These are phyloP conservation scores for Juglanconis sp. DNA, from an alignment of 2,329 filamentous ascomycete species.

Conservation along the genomic window DNA sequence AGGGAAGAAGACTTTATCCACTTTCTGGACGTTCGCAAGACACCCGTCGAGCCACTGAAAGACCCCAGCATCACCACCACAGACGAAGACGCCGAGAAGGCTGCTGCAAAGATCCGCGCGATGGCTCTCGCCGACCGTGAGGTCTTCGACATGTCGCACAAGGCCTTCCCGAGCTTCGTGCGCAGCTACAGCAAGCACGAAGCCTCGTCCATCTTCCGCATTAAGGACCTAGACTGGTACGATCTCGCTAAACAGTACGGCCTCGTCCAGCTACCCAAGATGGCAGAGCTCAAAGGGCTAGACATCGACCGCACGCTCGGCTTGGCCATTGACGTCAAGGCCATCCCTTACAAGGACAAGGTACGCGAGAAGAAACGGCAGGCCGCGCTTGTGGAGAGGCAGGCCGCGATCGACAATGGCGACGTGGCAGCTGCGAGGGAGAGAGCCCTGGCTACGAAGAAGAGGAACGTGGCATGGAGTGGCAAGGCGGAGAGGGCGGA, in stretches of 20 bases:
- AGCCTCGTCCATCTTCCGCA: conserved; percentile 84
- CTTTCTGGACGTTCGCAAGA: conserved; percentile 84
- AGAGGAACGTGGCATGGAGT: conserved; percentile 70
- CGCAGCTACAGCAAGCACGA: conserved; percentile 89
- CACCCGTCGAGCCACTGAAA: conserved; percentile 66
- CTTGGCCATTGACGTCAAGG: conserved; percentile 63
- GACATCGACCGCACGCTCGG: conserved; percentile 64
- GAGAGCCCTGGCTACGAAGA: conserved; percentile 47
- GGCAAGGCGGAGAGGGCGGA: conserved; percentile 65
- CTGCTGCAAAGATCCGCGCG: conserved; percentile 26
- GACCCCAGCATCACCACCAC: conserved; percentile 55
- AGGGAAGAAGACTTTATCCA: conserved; percentile 86
- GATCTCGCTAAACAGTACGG: conserved; percentile 82
- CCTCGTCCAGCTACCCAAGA: conserved; percentile 79
- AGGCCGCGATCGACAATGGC: conserved; percentile 36
- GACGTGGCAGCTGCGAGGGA: conserved; percentile 37
- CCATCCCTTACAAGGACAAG: conserved; percentile 70
- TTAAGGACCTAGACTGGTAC: conserved; percentile 78
- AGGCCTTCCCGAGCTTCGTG: conserved; percentile 90
- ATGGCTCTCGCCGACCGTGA: conserved; percentile 56
- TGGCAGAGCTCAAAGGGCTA: conserved; percentile 77
- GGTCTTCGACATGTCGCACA: conserved; percentile 82
- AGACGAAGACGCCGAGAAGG: conserved; percentile 54
- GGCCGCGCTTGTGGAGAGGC: conserved; percentile 50
- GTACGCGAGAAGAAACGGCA: conserved; percentile 63